Evolutionary conservation across 176 grass and related monocot genomes (phyloP).

Genomic region (Thalia dealbata): DNA sequence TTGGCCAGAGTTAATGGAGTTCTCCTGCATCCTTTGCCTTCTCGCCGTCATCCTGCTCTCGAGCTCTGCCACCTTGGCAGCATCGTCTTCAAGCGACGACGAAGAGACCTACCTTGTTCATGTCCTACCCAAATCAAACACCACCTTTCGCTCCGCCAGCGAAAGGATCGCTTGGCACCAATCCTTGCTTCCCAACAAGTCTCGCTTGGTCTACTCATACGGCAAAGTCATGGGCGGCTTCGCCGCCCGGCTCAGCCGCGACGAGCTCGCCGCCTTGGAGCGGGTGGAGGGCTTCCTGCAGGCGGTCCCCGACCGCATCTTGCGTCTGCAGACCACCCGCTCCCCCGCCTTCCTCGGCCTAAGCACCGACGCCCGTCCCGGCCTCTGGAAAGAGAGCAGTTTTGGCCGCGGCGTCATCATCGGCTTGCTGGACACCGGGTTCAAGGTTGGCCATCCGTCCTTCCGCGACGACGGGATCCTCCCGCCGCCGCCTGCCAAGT

Average conservation of each 20-base stretch:
- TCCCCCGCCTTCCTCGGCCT: conserved; percentile 41
- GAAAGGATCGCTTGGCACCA: neutral
- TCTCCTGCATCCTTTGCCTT: neutral
- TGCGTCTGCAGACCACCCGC: conserved; percentile 41
- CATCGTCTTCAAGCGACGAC: neutral
- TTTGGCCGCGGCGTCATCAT: conserved; percentile 44
- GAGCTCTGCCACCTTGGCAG: neutral
- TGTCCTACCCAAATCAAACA: neutral
- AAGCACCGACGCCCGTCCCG: neutral
- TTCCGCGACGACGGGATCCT: conserved; percentile 37
- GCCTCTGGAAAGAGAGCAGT: conserved; percentile 26
- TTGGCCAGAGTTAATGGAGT: too few species aligned
- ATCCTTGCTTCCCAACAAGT: neutral
- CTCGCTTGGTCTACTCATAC: conserved; percentile 34
- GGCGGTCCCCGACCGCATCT: conserved; percentile 27
- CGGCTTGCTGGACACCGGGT: conserved; percentile 50
- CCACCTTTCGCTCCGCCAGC: neutral
- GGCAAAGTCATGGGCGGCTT: conserved; percentile 36
- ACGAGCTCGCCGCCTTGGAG: conserved; percentile 25
- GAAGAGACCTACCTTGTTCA: neutral
- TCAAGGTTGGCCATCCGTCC: conserved; percentile 53
- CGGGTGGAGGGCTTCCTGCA: conserved; percentile 37
- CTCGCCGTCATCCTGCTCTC: neutral
- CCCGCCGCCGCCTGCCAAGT: conserved; percentile 32
- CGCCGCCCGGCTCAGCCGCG: conserved; percentile 26